Percentiles rank a stretch among this genome's conserved stretches.
phyloP scores from a whole-genome alignment of 192 early-diverging fungal genomes.

The Lobosporangium transversale region DNA sequence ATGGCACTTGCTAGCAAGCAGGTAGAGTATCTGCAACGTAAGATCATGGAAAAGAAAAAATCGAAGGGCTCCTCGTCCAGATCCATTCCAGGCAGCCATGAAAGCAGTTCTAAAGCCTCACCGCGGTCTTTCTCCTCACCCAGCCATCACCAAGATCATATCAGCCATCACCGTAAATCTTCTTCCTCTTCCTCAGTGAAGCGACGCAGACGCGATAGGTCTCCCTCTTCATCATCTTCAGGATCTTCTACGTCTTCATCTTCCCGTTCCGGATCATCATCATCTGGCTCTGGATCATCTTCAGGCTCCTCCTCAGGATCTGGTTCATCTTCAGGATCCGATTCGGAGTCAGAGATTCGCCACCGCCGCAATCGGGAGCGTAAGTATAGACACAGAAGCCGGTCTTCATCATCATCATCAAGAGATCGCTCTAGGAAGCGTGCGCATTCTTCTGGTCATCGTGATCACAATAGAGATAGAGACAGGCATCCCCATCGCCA shows the following conservation, averaged over 20 bases:
- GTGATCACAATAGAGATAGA: constrained; percentile 13
- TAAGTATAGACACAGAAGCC: background rate
- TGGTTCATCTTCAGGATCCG: constrained; percentile 45
- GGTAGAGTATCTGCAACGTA: constrained; percentile 49
- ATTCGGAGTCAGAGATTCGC: constrained; percentile 17
- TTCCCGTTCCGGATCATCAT: constrained; percentile 15
- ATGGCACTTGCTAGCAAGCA: constrained; percentile 49
- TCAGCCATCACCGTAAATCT: constrained; percentile 4
- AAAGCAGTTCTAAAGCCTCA: constrained; percentile 12
- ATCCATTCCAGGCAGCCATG: background rate
- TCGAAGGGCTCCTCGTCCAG: constrained; percentile 33
- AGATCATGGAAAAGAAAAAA: constrained; percentile 43
- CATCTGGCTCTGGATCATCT: constrained; percentile 22
- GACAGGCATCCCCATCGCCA: background rate
- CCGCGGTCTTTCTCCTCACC: constrained; percentile 6
- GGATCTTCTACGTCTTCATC: constrained; percentile 19
- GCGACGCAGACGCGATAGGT: constrained; percentile 24
- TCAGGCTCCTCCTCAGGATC: constrained; percentile 18
- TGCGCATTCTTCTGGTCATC: constrained; percentile 15
- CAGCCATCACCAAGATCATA: background rate
- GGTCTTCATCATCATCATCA: constrained; percentile 8
- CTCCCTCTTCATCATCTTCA: constrained; percentile 23
- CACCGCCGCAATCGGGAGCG: constrained; percentile 16
- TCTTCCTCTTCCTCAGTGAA: constrained; percentile 12
- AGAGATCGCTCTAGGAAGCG: constrained; percentile 28